Percentiles rank a stretch among this genome's conserved stretches.
These are phyloP conservation scores for Ceriops tagal DNA, from an alignment of 345 rosid genomes.

Conservation along the genomic window DNA sequence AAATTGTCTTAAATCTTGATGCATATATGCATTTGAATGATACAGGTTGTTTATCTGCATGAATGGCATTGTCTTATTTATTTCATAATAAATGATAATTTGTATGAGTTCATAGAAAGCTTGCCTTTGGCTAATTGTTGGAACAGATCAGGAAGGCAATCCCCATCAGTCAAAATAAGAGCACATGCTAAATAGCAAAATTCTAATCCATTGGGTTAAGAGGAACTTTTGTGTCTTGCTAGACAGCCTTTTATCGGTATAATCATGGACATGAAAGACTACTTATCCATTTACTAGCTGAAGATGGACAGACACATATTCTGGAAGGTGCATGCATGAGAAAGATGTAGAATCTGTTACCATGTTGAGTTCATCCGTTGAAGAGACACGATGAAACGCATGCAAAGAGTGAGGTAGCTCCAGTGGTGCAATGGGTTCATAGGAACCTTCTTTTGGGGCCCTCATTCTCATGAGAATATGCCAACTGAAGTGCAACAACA, in stretches of 20 bases:
- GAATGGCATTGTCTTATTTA: neutral
- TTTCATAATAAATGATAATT: neutral
- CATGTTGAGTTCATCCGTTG: constrained; percentile 60
- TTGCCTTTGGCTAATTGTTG: neutral
- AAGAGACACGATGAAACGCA: constrained; percentile 74
- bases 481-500: constrained; percentile 50
- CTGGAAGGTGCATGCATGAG: neutral
- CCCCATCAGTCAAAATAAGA: neutral
- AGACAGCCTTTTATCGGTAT: neutral
- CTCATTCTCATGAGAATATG: constrained; percentile 93
- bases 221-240: neutral
- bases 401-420: constrained; percentile 94
- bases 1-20: too few species aligned
- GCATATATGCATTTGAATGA: too few species aligned
- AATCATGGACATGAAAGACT: neutral
- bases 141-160: neutral
- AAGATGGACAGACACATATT: constrained; percentile 1
- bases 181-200: neutral
- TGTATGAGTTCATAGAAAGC: neutral
- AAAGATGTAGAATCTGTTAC: constrained; percentile 28
- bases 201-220: neutral
- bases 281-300: neutral
- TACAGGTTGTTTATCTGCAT: neutral
- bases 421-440: constrained; percentile 87
- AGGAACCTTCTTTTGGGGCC: constrained; percentile 58